Base-by-base conservation (phyloP, 371 early-diverging fungal species). In the Sporodiniella umbellata region DNA sequence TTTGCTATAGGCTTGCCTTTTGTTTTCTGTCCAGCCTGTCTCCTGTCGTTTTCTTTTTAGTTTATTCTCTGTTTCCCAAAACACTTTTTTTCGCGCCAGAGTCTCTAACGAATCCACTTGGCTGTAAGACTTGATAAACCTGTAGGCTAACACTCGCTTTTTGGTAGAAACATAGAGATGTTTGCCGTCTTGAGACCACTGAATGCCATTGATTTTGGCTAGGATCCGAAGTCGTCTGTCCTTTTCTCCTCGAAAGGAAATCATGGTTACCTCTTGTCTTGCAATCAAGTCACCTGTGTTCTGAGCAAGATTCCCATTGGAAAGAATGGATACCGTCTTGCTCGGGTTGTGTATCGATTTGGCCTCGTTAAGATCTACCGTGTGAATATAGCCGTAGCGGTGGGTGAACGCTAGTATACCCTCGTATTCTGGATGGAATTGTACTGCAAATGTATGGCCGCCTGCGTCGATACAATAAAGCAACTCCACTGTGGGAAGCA, bases 331-430 rank as follows among this genome's bases (percentile, higher is more conserved):
- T 8, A 42, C 23, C 6, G 4, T n/a, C 5, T 42, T 14, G n/a
- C 50, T 53, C 23, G 48, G 33, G 7, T 50, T 23, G 23, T 15
- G 17, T 14, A 26, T 38, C 10, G 45, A 39, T 22, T 49, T 37
- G 22, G 39, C 45, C 49, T 70, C 59, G 4, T 71, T 64, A 4
- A 80, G 48, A 24, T 83, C 68, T 10, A 83, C 75, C 4, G 80
- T 75, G 42, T 83, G 83, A 17, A 80, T 60, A 51, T 79, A 83
- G 0, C 83, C 83, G 45, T 83, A 83, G 42, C 83, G 71, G 43
- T 80, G 79, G 45, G 72, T 59, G 21, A 80, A 78, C 0, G 68
- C 73, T 48, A 83, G 62, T 10, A 83, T 54, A 15, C 73, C 75
- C 48, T 79, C 79, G 5, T 70, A 45, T 40, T 53, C 54, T 0